Evolutionary conservation across 2,329 filamentous ascomycete genomes (phyloP), one percentile per base, ranked within the genome.

Genomic region (Penicillium hesseltinei): DNA sequence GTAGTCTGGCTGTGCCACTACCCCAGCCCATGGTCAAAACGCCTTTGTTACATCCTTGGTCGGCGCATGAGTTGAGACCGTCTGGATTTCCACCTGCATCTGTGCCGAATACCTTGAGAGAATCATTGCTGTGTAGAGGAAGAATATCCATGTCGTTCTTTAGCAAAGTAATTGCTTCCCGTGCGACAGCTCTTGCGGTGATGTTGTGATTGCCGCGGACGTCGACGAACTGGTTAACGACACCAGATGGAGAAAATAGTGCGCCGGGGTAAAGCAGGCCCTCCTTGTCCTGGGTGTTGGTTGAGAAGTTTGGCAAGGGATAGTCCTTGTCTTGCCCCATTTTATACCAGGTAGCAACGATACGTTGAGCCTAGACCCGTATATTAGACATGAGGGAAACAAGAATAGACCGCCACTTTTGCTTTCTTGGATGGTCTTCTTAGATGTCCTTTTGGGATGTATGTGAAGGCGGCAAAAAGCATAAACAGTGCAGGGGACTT

Each of bases 11-110:
- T 0, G 85, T 88, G 54, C 90, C 90, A 4, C 86, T 90, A 4
- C 90, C 90, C 90, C 90, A 93, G 11, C 84, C 85, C 85, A 92
- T 90, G 39, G 84, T 89, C 2, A 92, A 77, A 0, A 87, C 87
- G 7, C 87, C 88, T 58, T 85, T 84, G 68, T 90, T 84, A 71
- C 88, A 90, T 38, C 83, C 85, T 66, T 86, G 83, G 62, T 90
- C 86, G 0, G 73, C 72, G 66, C 88, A 91, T 27, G 83, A 81
- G 64, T 91, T 91, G 40, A 87, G 79, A 0, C 88, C 88, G 61
- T 77, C 80, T 47, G 82, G 66, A 67, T 84, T 82, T 23, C 77
- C 74, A 39, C 81, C 78, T 1, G 81, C 81, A 66, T 82, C 81
- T 1, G 77, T 78, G 6, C 82, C 79, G 57, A 81, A 80, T 0